phyloP scores from a whole-genome alignment of 805 yeast genomes.

The Candida boidinii region DNA sequence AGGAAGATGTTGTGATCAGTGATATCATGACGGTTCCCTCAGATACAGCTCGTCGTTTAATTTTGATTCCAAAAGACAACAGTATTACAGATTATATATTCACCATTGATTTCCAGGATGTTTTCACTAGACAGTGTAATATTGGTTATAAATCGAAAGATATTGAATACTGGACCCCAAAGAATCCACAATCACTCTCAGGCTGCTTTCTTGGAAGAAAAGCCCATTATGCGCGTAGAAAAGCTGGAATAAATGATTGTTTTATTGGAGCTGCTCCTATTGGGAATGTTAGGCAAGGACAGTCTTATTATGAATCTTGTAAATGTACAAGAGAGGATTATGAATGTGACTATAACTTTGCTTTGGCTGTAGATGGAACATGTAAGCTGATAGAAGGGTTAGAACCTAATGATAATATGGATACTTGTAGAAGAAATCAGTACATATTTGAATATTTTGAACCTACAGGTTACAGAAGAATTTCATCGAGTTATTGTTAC shows the following conservation, averaged over 20 bases:
- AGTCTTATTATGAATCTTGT: slow-evolving; percentile 56
- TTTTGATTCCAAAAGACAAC: slow-evolving; percentile 49
- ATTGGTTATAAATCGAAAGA: slow-evolving; percentile 40
- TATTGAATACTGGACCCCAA: slow-evolving; percentile 57
- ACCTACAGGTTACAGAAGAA: slow-evolving; percentile 87
- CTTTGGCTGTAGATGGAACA: slow-evolving; percentile 64
- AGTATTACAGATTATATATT: slow-evolving; percentile 23
- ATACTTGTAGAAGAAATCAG: slow-evolving; percentile 47
- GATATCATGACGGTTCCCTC: slow-evolving; percentile 89
- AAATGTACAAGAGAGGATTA: slow-evolving; percentile 78
- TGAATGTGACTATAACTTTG: slow-evolving; percentile 90
- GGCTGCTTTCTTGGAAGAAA: slow-evolving; percentile 69
- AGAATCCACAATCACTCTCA: slow-evolving; percentile 40
- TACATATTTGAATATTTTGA: slow-evolving; percentile 64
- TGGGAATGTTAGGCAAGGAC: slow-evolving; percentile 46
- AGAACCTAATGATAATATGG: slow-evolving; percentile 54
- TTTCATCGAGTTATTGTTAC: slow-evolving; percentile 77
- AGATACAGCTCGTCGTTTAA: slow-evolving; percentile 77
- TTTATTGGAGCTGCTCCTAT: slow-evolving; percentile 63
- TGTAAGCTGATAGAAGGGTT: slow-evolving; percentile 78
- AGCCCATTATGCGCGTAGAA: slow-evolving; percentile 49
- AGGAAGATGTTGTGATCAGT: slow-evolving; percentile 41
- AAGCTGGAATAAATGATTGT: slow-evolving; percentile 50
- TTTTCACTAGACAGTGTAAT: slow-evolving; percentile 52
- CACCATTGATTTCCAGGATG: slow-evolving; percentile 49